Conservation (phyloP, 768 basidiomycete species). For the Tricholoma hemisulphureum region DNA sequence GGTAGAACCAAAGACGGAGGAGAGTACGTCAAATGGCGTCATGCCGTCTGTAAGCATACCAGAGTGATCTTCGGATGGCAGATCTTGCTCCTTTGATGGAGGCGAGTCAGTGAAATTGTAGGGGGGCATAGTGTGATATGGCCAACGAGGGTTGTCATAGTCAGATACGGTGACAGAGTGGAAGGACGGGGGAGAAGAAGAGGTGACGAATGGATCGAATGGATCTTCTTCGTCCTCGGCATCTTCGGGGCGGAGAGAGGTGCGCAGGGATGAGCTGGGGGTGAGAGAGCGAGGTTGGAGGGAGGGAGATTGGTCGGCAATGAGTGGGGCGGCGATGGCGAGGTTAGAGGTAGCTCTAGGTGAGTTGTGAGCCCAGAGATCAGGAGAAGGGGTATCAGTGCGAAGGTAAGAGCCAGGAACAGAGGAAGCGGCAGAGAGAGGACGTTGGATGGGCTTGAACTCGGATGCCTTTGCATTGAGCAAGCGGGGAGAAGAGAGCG, state of each 20-base stretch:
- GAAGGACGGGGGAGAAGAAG: conserved; percentile 52
- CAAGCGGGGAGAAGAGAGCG: conserved; percentile 79
- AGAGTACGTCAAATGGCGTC: conserved; percentile 96
- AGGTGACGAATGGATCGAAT: conserved; percentile 72
- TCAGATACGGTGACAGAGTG: conserved; percentile 64
- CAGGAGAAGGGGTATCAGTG: conserved; percentile 83
- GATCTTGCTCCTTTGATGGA: conserved; percentile 21
- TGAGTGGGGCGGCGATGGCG: conserved; percentile 86
- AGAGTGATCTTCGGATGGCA: conserved; percentile 44
- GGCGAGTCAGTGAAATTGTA: conserved; percentile 23
- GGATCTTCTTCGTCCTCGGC: conserved; percentile 80
- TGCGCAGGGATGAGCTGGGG: conserved; percentile 67
- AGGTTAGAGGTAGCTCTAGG: conserved; percentile 77
- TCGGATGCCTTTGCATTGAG: conserved; percentile 89
- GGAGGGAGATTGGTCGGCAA: conserved; percentile 59
- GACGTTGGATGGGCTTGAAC: conserved; percentile 81
- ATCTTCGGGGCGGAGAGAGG: conserved; percentile 57
- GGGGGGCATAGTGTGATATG: conserved; percentile 21
- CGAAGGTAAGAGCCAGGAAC: conserved; percentile 57
- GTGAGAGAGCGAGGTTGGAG: conserved; percentile 54
- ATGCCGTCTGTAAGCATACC: conserved; percentile 83
- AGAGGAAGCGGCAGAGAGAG: conserved; percentile 71
- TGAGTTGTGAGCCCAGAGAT: conserved; percentile 81
- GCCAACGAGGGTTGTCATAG: conserved; percentile 43
- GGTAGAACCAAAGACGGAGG: conserved; percentile 89